These are phyloP conservation scores for Glarea lozoyensis DNA, from an alignment of 495 filamentous ascomycete genomes.

Conservation along the genomic window DNA sequence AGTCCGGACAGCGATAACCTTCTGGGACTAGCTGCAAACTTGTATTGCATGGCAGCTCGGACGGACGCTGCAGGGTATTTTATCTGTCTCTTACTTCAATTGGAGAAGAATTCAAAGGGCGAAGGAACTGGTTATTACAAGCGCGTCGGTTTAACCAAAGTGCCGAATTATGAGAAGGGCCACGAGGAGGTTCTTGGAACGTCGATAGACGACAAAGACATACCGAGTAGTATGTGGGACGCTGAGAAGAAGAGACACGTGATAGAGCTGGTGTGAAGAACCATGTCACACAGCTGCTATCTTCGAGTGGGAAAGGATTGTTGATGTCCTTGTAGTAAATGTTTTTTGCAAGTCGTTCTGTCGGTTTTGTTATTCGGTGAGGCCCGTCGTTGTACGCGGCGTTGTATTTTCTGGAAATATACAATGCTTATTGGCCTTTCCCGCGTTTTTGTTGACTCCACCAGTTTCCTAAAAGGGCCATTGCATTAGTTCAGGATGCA, in stretches of 20 bases:
- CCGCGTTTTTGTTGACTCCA: too few species aligned
- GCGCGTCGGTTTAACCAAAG: constrained; percentile 1
- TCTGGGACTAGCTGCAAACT: neutral
- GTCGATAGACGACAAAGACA: neutral
- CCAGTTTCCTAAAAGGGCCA: too few species aligned
- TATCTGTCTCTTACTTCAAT: constrained; percentile 1
- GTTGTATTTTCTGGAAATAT: too few species aligned
- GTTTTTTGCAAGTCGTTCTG: too few species aligned
- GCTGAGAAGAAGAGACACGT: neutral
- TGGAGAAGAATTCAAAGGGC: neutral
- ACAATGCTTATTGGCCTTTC: too few species aligned
- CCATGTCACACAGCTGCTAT: too few species aligned
- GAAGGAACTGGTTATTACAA: neutral
- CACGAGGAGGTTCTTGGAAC: neutral
- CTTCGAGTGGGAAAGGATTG: too few species aligned
- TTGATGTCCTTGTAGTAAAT: too few species aligned
- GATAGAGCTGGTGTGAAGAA: neutral
- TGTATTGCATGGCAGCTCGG: neutral
- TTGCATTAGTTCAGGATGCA: too few species aligned
- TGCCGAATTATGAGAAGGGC: neutral
- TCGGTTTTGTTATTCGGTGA: too few species aligned
- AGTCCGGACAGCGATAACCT: neutral
- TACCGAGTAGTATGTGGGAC: neutral
- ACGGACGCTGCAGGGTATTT: neutral
- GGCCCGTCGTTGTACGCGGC: too few species aligned